Conservation (phyloP, 345 rosid species). For the Heritiera littoralis region DNA sequence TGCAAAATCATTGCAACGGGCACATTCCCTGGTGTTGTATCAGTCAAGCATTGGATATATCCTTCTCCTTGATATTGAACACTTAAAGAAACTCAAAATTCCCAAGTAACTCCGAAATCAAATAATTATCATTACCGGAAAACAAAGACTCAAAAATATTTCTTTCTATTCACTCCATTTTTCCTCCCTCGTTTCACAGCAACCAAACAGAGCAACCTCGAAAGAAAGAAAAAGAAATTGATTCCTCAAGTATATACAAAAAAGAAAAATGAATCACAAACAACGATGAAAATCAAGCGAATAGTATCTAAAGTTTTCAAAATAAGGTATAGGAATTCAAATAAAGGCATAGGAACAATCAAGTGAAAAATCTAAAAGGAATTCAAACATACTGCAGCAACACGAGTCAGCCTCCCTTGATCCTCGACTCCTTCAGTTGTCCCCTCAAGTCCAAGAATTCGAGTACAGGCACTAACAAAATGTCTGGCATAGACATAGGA, state of each 20-base stretch:
- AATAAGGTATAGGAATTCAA: too few relatives aligned
- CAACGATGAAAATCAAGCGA: neutral
- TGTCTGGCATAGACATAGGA: constrained; percentile 98
- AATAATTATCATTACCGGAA: too few relatives aligned
- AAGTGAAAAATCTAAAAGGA: constrained; percentile 18
- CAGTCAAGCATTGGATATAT: too few relatives aligned
- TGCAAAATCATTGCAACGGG: too few relatives aligned
- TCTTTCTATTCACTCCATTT: neutral
- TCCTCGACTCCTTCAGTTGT: constrained; percentile 99
- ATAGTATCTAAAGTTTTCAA: neutral
- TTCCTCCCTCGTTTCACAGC: constrained; percentile 5
- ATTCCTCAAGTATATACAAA: neutral
- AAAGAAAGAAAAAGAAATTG: neutral
- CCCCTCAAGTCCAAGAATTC: constrained; percentile 98
- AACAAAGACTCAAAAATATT: neutral
- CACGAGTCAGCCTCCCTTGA: constrained; percentile 95
- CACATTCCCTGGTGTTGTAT: too few relatives aligned
- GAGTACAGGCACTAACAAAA: constrained; percentile 98
- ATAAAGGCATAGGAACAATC: constrained; percentile 24
- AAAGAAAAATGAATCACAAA: neutral
- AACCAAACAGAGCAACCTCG: constrained; percentile 18
- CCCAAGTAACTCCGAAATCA: too few relatives aligned
- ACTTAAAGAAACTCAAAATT: too few relatives aligned
- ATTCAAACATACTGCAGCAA: constrained; percentile 80
- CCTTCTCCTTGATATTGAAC: too few relatives aligned